Evolutionary conservation across 805 yeast genomes (phyloP).

Genomic region (Groenewaldozyma tartarivorans): DNA sequence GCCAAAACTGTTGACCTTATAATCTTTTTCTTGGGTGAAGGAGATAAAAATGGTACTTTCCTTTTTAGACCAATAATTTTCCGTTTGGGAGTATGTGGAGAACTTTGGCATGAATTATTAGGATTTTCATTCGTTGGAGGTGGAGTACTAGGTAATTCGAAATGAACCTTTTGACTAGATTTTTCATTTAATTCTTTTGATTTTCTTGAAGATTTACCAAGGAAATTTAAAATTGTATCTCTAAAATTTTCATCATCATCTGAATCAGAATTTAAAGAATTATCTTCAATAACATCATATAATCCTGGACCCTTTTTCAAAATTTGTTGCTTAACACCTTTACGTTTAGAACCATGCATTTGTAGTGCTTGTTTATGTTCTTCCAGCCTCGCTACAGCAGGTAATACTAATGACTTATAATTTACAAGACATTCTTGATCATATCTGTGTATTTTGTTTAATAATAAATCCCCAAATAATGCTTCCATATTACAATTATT

Average conservation of each 20-base stretch:
- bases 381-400: background rate
- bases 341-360: too few relatives aligned
- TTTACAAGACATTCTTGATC: slow-evolving; percentile 7
- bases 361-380: too few relatives aligned
- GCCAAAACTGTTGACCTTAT: background rate
- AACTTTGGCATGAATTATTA: background rate
- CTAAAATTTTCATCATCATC: background rate
- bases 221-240: background rate
- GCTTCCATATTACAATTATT: slow-evolving; percentile 11
- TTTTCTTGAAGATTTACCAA: background rate
- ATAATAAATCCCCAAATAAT: slow-evolving; percentile 14
- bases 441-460: slow-evolving; percentile 5
- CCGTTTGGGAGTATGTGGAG: background rate
- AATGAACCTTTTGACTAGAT: background rate
- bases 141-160: background rate
- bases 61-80: background rate
- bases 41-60: background rate
- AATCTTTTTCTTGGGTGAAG: background rate
- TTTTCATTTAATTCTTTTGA: background rate
- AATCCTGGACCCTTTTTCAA: too few relatives aligned
- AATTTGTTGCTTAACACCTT: too few relatives aligned
- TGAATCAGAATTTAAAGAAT: background rate
- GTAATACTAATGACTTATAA: background rate
- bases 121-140: background rate
- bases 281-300: too few relatives aligned